These are phyloP conservation scores for Staphylotrichum tortipilum DNA, from an alignment of 495 filamentous ascomycete genomes.

Conservation along the genomic window DNA sequence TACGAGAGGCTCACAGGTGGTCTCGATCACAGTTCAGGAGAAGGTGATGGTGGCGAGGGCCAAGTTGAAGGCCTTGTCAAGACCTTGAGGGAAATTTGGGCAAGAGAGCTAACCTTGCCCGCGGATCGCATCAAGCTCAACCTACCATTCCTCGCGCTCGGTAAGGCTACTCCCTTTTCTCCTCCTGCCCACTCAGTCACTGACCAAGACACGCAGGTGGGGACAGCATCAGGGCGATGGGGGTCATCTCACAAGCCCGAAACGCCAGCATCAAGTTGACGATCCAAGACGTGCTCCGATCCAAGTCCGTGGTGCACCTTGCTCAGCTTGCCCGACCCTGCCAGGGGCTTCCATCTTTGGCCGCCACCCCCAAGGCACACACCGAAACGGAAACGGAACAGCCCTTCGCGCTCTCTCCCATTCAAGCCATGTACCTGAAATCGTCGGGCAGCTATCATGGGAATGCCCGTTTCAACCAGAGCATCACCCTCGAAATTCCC, in stretches of 20 bases:
- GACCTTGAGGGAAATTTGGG: constrained; percentile 13
- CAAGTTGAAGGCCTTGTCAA: constrained; percentile 2
- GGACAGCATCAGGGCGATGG: constrained; percentile 23
- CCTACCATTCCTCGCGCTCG: constrained; percentile 15
- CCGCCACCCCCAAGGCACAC: background rate
- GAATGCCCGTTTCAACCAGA: constrained; percentile 55
- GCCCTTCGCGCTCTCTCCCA: constrained; percentile 50
- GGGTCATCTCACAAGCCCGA: constrained; percentile 13
- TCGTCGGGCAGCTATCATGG: constrained; percentile 33
- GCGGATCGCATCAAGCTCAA: constrained; percentile 12
- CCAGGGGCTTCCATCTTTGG: background rate
- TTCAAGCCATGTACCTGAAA: constrained; percentile 51
- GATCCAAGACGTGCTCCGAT: constrained; percentile 19
- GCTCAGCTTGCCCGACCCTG: constrained; percentile 16
- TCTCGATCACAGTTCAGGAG: constrained; percentile 4
- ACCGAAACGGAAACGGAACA: constrained; percentile 31
- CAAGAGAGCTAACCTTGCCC: constrained; percentile 11
- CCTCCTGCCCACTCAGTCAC: background rate
- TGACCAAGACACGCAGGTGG: constrained; percentile 9
- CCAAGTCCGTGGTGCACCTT: constrained; percentile 22
- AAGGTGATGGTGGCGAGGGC: constrained; percentile 4
- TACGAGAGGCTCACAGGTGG: constrained; percentile 10
- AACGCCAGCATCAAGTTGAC: constrained; percentile 15
- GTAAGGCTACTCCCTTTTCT: constrained; percentile 6
- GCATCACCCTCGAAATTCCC: constrained; percentile 44